Conservation (phyloP, 78 protist species). For the Monosiga brevicollis region DNA sequence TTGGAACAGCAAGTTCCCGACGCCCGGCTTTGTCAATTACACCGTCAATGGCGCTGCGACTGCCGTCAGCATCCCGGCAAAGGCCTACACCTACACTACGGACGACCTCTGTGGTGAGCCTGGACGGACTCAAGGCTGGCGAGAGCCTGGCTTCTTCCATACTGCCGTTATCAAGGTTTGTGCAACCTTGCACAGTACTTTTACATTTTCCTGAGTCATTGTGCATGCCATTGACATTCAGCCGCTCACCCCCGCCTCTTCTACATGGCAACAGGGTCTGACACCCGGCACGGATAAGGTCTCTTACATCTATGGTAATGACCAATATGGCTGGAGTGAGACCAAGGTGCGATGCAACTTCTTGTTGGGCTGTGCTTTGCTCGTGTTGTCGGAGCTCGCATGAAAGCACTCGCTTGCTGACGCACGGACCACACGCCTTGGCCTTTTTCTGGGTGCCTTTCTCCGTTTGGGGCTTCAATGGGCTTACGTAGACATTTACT, state of each 20-base stretch:
- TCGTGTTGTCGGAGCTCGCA: background rate
- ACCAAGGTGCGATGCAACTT: background rate
- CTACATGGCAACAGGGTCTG: no score
- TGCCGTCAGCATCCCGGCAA: background rate
- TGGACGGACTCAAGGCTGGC: background rate
- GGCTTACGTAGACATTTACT: background rate
- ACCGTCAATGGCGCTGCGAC: background rate
- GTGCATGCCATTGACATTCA: no score
- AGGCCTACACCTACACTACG: background rate
- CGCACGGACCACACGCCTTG: no score
- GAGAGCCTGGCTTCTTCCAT: background rate
- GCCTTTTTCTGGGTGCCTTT: no score
- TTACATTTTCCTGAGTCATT: no score
- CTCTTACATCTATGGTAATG: background rate
- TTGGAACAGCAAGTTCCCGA: background rate
- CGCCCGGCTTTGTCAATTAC: background rate
- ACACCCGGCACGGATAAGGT: no score
- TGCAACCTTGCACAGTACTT: background rate
- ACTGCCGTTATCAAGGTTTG: background rate
- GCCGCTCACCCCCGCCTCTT: no score
- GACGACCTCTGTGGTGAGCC: background rate
- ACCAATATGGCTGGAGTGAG: background rate
- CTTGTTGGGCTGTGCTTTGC: background rate
- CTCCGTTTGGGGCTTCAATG: no score
- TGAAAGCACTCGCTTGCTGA: background rate